These are phyloP conservation scores for Polymyxa betae DNA, from an alignment of 208 protist genomes.

Conservation along the genomic window DNA sequence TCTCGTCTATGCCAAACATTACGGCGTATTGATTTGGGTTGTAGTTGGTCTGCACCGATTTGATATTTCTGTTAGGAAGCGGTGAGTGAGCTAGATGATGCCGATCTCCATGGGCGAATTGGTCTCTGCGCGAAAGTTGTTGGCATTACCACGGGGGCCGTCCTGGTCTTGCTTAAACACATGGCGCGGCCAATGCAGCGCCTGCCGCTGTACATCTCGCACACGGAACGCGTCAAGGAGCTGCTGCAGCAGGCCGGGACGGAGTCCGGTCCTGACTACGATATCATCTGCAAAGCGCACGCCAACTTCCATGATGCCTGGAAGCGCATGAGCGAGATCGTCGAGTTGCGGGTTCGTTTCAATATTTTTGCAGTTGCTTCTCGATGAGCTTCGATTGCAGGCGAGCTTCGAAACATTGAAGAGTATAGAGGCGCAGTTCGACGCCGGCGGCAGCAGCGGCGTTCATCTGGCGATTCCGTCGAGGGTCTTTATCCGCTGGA, in stretches of 20 bases:
- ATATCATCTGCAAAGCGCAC: background rate
- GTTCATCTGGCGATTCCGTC: background rate
- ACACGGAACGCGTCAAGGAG: background rate
- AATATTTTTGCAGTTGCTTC: background rate
- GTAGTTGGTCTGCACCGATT: background rate
- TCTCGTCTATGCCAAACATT: constrained; percentile 25
- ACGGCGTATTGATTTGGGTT: background rate
- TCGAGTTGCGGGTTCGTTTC: background rate
- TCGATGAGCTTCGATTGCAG: background rate
- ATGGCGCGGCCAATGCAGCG: background rate
- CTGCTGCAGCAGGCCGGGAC: background rate
- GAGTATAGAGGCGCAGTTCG: background rate
- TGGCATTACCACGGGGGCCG: background rate
- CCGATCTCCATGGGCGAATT: background rate
- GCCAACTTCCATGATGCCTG: background rate
- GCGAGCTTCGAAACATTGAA: background rate
- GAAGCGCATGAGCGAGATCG: constrained; percentile 37
- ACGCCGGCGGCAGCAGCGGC: constrained; percentile 15
- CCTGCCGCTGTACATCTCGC: background rate
- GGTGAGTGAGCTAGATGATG: background rate
- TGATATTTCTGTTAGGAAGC: background rate
- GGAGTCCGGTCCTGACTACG: background rate
- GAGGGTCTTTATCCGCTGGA: background rate
- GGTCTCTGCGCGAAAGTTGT: background rate
- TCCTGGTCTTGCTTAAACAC: background rate